Percentiles rank a stretch among this genome's conserved stretches.
These are phyloP conservation scores for Fusarium oligoseptatum DNA, from an alignment of 2,329 filamentous ascomycete genomes.

Conservation along the genomic window DNA sequence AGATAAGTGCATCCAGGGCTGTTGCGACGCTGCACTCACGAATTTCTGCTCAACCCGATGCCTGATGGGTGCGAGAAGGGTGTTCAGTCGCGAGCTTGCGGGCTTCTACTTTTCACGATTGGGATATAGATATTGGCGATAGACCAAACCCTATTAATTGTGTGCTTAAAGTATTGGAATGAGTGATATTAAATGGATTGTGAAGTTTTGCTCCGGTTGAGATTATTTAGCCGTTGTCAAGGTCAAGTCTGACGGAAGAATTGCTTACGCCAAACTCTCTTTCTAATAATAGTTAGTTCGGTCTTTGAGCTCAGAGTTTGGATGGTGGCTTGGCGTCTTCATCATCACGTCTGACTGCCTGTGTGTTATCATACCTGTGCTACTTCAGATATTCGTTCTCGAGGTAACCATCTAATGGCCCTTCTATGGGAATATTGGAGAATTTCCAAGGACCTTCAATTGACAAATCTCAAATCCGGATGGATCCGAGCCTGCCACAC, in stretches of 20 bases:
- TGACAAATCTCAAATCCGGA: background rate
- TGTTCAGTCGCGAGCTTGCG: fast-evolving
- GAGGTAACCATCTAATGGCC: background rate
- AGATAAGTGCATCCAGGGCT: too few relatives aligned
- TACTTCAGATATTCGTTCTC: background rate
- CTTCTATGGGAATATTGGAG: background rate
- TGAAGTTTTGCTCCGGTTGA: background rate
- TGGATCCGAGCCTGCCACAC: background rate
- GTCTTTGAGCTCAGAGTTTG: background rate
- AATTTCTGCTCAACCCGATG: background rate
- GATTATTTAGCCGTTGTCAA: background rate
- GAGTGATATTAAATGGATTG: background rate
- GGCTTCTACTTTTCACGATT: background rate
- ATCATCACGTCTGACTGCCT: background rate
- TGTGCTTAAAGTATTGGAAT: background rate
- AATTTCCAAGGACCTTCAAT: background rate
- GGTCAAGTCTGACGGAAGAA: background rate
- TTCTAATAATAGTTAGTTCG: background rate
- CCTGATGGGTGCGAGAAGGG: background rate
- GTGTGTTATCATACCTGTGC: background rate
- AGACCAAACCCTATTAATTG: background rate
- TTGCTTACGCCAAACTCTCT: background rate
- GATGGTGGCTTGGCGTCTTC: background rate
- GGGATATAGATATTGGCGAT: background rate
- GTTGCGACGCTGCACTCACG: background rate